Evolutionary conservation across 1,284 basidiomycete species (phyloP), one percentile per base, ranked within the genome.

Genomic region (Chondrostereum purpureum): DNA sequence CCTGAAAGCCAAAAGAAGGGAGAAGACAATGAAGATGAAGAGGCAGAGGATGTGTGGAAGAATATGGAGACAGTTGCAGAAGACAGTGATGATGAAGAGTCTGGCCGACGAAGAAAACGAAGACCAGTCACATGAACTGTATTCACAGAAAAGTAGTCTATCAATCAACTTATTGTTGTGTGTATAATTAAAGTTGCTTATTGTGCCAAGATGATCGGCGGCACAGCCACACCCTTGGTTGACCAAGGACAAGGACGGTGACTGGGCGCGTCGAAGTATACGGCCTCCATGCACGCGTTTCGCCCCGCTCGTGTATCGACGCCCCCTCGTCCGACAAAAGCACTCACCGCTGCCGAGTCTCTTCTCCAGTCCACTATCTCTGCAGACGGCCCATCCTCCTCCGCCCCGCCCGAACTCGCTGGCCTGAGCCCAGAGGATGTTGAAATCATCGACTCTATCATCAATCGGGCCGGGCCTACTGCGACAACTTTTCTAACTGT

Each of bases 401-500:
- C 75, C 14, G 58, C 64, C n/a, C 58, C 57, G 27, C 72, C 75
- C 3, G 84, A 88, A 58, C 69, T 88, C 16, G 63, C 70, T 23
- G 65, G 70, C 24, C 71, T 90, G 21, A 68, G 80, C 0, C 58
- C 60, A 3, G 66, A 75, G 44, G 83, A 90, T 54, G 70, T 88
- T 49, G 70, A 77, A 41, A 73, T 91, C 51, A 70, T 91, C 38
- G 83, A 90, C 50, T 75, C 78, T 27, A 83, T 91, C 2, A 77
- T 91, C 34, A 58, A 68, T 46, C 78, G 80, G 44, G 83, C 82
- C 39, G 72, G 80, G 4, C 67, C 76, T 5, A 66, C 71, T 18
- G 78, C 84, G 11, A 83, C 80, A 1, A 82, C 81, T 0, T 89
- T 89, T 55, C 67, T 86, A 24, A 73, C 77, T 2, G 75, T 88